Evolutionary conservation across 768 basidiomycete genomes (phyloP), one percentile per base, ranked within the genome.

Genomic region (Calvatia gigantea): DNA sequence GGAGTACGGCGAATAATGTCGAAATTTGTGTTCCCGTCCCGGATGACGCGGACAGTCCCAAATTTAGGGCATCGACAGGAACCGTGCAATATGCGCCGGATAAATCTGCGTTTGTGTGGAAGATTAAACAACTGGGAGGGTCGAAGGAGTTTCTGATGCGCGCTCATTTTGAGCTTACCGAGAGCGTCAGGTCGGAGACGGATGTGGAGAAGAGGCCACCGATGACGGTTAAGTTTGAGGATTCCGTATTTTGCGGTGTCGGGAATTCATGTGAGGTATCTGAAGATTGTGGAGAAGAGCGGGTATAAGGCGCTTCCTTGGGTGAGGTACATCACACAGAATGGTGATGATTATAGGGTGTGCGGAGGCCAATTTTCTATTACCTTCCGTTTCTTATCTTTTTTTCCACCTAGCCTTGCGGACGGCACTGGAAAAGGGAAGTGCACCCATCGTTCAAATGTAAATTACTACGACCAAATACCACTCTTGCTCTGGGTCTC

Each of bases 11-110:
- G 46, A 99, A 98, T 74, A 98, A 98, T 65, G 96, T 98, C 27
- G 97, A 99, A 75, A 88, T 98, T 48, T 97, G 91, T 71, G 96
- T 99, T 4, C 95, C 94, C n/a, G 96, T 99, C 0, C 96, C 97
- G 7, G 96, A 98, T 63, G 97, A 98, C 68, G 97, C 96, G 17
- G 96, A 98, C 69, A 96, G 87, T 63, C 97, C 97, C 0, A 97
- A 95, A 67, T 99, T 98, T 74, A 80, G 95, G 65, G n/a, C n/a
- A n/a, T 89, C 94, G 12, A 95, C 94, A 11, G 97, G 97, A 2
- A 89, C 85, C 21, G 97, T 98, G 2, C 94, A 97, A 60, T 98
- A 99, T 66, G 94, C 90, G 1, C 97, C 96, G 0, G 97, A 99
- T 69, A 98, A 98, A 70, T 93, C 93, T 15, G 94, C 94, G 2